These are phyloP conservation scores for Tephrocybe sp. DNA, from an alignment of 768 basidiomycete genomes.

Conservation along the genomic window DNA sequence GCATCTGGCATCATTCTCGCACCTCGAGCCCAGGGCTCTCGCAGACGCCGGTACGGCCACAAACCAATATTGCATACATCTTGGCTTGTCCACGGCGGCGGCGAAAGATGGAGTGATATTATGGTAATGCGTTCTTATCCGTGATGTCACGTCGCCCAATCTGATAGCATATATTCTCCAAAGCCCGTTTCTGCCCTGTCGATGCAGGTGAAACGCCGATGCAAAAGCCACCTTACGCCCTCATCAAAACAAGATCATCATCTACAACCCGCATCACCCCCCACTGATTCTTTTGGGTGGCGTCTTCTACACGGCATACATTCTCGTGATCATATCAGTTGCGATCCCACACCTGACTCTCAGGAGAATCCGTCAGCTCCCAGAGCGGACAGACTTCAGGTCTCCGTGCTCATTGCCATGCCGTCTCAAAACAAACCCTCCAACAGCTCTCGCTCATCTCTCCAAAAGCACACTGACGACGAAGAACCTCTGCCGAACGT, in stretches of 20 bases:
- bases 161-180: slow-evolving; percentile 1
- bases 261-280: slow-evolving; percentile 14
- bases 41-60: slow-evolving; percentile 41
- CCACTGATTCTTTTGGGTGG: slow-evolving; percentile 5
- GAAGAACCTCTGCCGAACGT: slow-evolving; percentile 47
- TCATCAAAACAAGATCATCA: slow-evolving; percentile 16
- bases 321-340: slow-evolving; percentile 4
- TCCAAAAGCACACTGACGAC: slow-evolving; percentile 19
- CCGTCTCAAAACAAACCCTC: slow-evolving; percentile 34
- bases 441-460: slow-evolving; percentile 20
- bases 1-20: slow-evolving; percentile 49
- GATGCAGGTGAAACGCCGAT: slow-evolving; percentile 31
- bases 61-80: slow-evolving; percentile 53
- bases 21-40: slow-evolving; percentile 37
- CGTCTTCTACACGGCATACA: slow-evolving; percentile 7
- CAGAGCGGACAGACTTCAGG: slow-evolving; percentile 42
- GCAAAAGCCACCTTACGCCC: slow-evolving; percentile 20
- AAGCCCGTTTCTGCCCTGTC: slow-evolving; percentile 42
- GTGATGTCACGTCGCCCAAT: slow-evolving; percentile 9
- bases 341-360: slow-evolving; percentile 5
- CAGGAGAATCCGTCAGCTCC: slow-evolving; percentile 3
- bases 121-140: slow-evolving; percentile 37
- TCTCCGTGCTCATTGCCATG: slow-evolving; percentile 61
- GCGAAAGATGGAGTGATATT: slow-evolving; percentile 45
- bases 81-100: slow-evolving; percentile 35